A percentile compares a stretch with the other conserved stretches of the same genome.
Evolutionary conservation across 2,329 filamentous ascomycete species (phyloP).

Genomic region (Myriosclerotinia scirpicola): DNA sequence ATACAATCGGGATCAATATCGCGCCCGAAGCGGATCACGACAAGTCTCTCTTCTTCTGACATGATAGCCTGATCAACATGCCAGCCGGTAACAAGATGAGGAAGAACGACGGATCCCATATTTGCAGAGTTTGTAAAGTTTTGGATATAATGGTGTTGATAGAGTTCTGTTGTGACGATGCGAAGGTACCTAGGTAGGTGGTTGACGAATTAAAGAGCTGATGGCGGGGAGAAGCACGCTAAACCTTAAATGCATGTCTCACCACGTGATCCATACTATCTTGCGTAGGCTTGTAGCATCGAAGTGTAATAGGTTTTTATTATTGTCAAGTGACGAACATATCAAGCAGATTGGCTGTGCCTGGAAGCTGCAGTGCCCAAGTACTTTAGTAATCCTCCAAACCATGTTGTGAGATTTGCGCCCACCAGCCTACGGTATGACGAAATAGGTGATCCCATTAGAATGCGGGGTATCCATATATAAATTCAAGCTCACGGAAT

Average conservation of each 20-base stretch:
- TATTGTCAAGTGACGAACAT: too few species aligned
- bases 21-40: slow-evolving; percentile 90
- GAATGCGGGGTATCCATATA: background rate
- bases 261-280: background rate
- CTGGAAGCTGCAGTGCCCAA: too few species aligned
- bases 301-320: background rate
- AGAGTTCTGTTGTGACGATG: background rate
- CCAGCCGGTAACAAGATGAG: slow-evolving; percentile 89
- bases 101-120: slow-evolving; percentile 81
- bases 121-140: background rate
- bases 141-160: background rate
- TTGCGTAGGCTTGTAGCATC: too few species aligned
- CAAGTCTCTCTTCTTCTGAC: slow-evolving; percentile 83
- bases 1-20: slow-evolving; percentile 80
- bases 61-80: slow-evolving; percentile 97
- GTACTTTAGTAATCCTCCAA: background rate
- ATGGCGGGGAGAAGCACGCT: slow-evolving; percentile 1
- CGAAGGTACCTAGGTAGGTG: background rate
- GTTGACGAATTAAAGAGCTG: background rate
- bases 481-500: background rate
- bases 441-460: background rate
- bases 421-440: background rate
- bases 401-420: background rate
- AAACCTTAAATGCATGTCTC: background rate
- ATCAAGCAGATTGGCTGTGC: background rate